Conservation (phyloP, 2,329 filamentous ascomycete genomes). For the Fusarium pseudograminearum region DNA sequence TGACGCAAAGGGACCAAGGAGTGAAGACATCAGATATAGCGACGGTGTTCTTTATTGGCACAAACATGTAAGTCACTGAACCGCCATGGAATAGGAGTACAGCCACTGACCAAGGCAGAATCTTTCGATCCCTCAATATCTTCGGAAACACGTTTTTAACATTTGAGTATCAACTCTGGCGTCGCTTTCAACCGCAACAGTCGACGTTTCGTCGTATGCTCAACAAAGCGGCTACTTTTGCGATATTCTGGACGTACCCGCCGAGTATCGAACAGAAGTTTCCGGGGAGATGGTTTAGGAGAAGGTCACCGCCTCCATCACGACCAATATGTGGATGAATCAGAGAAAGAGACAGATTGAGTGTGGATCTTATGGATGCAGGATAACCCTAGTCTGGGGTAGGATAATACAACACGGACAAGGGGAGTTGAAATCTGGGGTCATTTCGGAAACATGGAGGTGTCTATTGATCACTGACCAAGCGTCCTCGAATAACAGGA, state of each 20-base stretch:
- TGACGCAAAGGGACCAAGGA: not conserved
- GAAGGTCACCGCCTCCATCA: not conserved
- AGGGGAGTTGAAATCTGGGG: constrained; percentile 33
- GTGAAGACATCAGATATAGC: constrained; percentile 45
- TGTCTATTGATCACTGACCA: not conserved
- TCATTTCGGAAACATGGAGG: constrained; percentile 43
- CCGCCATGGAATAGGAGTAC: too few relatives aligned
- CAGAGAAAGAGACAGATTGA: not conserved
- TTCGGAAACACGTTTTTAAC: constrained; percentile 55
- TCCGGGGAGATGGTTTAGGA: constrained; percentile 47
- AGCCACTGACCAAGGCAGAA: constrained; percentile 42
- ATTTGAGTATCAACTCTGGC: constrained; percentile 55
- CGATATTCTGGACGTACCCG: constrained; percentile 59
- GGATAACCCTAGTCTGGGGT: constrained; percentile 21
- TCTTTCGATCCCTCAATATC: constrained; percentile 55
- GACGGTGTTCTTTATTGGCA: constrained; percentile 51
- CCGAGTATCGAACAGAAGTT: constrained; percentile 56
- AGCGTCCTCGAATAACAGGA: not conserved
- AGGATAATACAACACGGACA: constrained; percentile 24
- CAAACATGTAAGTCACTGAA: constrained; percentile 54
- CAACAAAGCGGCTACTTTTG: constrained; percentile 47
- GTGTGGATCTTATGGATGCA: not conserved
- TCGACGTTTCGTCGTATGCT: constrained; percentile 42
- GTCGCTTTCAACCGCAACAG: constrained; percentile 50
- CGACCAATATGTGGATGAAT: not conserved